Percentiles rank a stretch among this genome's conserved stretches.
Conservation (phyloP, 108 stramenopile species). For the Stephanodiscus minutulus region DNA sequence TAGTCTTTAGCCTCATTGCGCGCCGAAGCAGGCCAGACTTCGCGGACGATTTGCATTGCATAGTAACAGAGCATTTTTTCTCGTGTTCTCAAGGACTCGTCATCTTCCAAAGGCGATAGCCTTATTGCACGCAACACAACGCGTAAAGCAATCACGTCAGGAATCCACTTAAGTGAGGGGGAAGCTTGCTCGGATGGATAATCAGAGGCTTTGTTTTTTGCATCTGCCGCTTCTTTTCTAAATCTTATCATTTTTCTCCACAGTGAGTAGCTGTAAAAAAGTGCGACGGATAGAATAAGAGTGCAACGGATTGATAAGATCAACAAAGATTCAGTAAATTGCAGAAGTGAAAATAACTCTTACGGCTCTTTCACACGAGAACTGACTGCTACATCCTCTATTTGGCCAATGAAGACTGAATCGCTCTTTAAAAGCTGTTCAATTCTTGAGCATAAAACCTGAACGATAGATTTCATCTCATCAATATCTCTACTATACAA, state of each 20-base stretch:
- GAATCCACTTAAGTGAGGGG: slow-evolving; percentile 43
- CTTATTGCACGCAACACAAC: slow-evolving; percentile 61
- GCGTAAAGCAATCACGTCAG: slow-evolving; percentile 76
- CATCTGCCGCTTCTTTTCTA: slow-evolving; percentile 66
- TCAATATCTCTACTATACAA: slow-evolving; percentile 55
- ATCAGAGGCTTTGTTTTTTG: slow-evolving; percentile 48
- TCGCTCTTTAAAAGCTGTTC: slow-evolving; percentile 57
- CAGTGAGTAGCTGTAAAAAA: slow-evolving; percentile 48
- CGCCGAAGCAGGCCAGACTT: slow-evolving; percentile 62
- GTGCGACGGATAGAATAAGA: neutral
- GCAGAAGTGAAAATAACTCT: too few relatives aligned
- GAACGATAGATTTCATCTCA: slow-evolving; percentile 57
- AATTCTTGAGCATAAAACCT: slow-evolving; percentile 51
- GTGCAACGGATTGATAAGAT: neutral
- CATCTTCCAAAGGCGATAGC: slow-evolving; percentile 38
- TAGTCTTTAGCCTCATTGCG: slow-evolving; percentile 79
- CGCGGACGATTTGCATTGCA: slow-evolving; percentile 57
- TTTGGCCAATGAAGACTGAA: slow-evolving; percentile 46
- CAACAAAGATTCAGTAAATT: too few relatives aligned
- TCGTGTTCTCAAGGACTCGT: slow-evolving; percentile 50
- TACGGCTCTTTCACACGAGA: slow-evolving; percentile 75
- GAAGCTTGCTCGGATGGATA: neutral
- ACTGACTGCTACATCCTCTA: slow-evolving; percentile 55
- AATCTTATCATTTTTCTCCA: slow-evolving; percentile 75
- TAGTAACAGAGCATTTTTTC: slow-evolving; percentile 79